Evolutionary conservation across 2,329 filamentous ascomycete genomes (phyloP), one percentile per base, ranked within the genome.

Genomic region (Pseudocercospora pini-densiflorae): DNA sequence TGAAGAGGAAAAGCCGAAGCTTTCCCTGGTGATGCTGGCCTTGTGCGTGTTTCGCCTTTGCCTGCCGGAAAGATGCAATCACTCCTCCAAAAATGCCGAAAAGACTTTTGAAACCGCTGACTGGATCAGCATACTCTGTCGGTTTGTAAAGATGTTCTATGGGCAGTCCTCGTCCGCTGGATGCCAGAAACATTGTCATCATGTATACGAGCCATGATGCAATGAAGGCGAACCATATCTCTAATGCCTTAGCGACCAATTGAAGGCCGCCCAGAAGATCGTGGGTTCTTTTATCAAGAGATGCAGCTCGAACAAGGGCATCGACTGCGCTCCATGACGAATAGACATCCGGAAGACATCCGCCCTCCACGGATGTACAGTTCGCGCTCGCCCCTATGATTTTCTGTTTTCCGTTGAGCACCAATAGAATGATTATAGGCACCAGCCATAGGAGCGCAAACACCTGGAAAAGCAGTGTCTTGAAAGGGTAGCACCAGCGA

Each of bases 211-310:
- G 63, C 54, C 59, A 68, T 19, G 69, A 62, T 16, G 71, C 69
- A 33, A 76, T 67, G 27, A 74, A 54, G 6, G 61, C 61, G 63
- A 76, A 76, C 74, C 74, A 76, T 16, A 76, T 64, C 60, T 76
- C 74, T 0, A 76, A 61, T 1, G 67, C 68, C 61, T 76, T 75
- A 6, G 74, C 63, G 10, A 71, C 71, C 10, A 76, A 65, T 51
- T 75, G 74, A 10, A 76, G 65, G 2, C 61, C 66, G 14, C 73
- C 74, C 0, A 73, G 65, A 2, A 72, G 55, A 24, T 64, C 43
- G 33, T 64, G 62, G 5, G 24, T 54, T 2, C 51, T 19, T 31
- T 54, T 54, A 24, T 54, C 51, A 27, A 54, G 51, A 29, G 51
- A 54, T 16, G 51, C 51, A 29, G 51, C 51, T 54, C 51, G 23